Conservation (phyloP, 495 filamentous ascomycete genomes). For the Penicillium egyptiacum region DNA sequence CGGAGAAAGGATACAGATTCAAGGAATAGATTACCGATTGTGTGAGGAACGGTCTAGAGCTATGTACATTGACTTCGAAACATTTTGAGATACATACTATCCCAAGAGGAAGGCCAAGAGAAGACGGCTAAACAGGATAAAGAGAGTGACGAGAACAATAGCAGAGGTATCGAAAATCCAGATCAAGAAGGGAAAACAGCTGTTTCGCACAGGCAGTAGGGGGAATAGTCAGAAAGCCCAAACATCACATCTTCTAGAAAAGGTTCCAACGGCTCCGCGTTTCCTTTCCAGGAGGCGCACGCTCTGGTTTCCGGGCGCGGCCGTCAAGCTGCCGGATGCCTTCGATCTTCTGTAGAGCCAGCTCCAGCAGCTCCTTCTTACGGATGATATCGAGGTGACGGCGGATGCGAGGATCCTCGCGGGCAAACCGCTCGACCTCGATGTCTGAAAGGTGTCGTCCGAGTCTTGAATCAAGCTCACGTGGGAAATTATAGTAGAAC, state of each 20-base stretch:
- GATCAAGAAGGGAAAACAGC: conserved; percentile 8
- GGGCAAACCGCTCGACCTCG: conserved; percentile 85
- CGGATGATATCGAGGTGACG: conserved; percentile 87
- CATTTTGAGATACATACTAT: conserved; percentile 12
- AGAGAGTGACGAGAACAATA: conserved; percentile 6
- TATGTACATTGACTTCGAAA: conserved; percentile 12
- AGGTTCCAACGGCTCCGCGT: conserved; percentile 44
- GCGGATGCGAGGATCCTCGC: conserved; percentile 85
- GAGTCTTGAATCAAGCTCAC: conserved; percentile 86
- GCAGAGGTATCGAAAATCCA: conserved; percentile 23
- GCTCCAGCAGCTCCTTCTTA: conserved; percentile 88
- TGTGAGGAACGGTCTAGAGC: background rate
- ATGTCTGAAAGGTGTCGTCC: conserved; percentile 73
- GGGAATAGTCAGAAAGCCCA: conserved; percentile 9
- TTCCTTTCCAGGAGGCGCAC: conserved; percentile 30
- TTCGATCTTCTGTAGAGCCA: conserved; percentile 93
- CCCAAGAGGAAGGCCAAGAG: conserved; percentile 8
- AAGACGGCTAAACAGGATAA: conserved; percentile 11
- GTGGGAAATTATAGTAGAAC: conserved; percentile 95
- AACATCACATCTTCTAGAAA: conserved; percentile 29
- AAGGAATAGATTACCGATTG: background rate
- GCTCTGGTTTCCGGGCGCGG: conserved; percentile 34
- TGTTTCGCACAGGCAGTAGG: conserved; percentile 10
- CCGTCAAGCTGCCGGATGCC: conserved; percentile 75
- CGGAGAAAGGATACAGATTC: background rate